Base-by-base conservation (phyloP, 2,329 filamentous ascomycete genomes). In the Drechmeria coniospora region DNA sequence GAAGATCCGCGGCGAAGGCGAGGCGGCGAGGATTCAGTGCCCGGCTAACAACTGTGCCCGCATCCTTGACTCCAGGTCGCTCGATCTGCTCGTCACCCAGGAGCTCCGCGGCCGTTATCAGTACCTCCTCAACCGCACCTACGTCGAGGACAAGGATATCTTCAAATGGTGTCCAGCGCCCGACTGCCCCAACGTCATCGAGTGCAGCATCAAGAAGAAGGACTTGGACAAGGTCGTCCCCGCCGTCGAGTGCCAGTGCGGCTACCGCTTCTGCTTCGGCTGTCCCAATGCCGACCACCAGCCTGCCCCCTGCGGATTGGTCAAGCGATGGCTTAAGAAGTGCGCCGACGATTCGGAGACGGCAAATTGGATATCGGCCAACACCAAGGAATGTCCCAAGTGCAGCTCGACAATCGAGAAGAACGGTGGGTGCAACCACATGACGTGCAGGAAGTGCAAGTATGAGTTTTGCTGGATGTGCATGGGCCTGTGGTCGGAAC, bases 391-490 rank as follows among this genome's bases (percentile, higher is more conserved):
- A 51, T 98, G 90, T 38, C 87, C 90, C 0, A 90, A 80, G 50
- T 98, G 90, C 54, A 74, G 82, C 41, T 95, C 87, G 2, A 98
- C 90, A 0, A 98, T 98, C 24, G 90, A 98, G 57, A 98, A 98
- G 69, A 98, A 98, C 40, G 86, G 86, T 28, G 86, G 86, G 4
- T 94, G 86, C 60, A 94, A 94, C 57, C 86, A 94, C 53, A 94
- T 94, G 86, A 94, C 86, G 0, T 94, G 86, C 50, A 67, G 86
- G 31, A 94, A 94, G 53, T 94, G 86, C 60, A 83, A 84, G 46
- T 77, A 94, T 47, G 86, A 94, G 47, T 94, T 98, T 47, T 98
- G 90, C 58, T 98, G 90, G 90, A 95, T 98, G 80, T 98, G 90
- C 47, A 98, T 98, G 90, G 90, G 90, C 0, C 63, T 93, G 1